Evolutionary conservation across 192 early-diverging fungal species (phyloP), one percentile per base, ranked within the genome.

Genomic region (Coemansia sp.): DNA sequence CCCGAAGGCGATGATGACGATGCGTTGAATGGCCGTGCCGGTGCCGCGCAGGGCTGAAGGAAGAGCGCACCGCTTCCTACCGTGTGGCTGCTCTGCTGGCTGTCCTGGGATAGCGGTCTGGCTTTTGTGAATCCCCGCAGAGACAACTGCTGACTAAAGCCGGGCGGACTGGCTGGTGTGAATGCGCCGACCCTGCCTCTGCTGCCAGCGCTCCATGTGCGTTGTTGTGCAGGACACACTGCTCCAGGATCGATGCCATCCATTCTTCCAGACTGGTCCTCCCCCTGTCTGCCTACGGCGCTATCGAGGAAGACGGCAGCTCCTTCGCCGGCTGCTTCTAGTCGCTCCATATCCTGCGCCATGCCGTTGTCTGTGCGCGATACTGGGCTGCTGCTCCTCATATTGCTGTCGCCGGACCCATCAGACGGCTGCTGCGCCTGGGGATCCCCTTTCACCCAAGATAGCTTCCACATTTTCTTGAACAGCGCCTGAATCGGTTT

Each of bases 391-490:
- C 25, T 46, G 59, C 41, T 57, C 32, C 32, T 2, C 32, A 32
- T 32, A 8, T 7, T 32, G 41, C 38, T 46, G 22, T 44, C 58
- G 17, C 49, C 56, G 0, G 70, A 41, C 17, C 55, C 37, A 10
- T 65, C 72, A 16, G 39, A 37, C 56, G 56, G 16, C 7, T 41
- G 56, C 2, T 37, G 38, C n/a, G 76, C 17, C 48, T 64, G 62
- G 16, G 55, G 53, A 10, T 67, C 70, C 39, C 61, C 57, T 32
- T 69, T 81, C 54, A 65, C 64, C 73, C 78, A 72, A 5, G 73
- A 67, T 63, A 81, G 71, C 71, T 75, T 81, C 78, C 78, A 81
- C 73, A 81, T 81, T 61, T 75, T 75, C 58, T 79, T 79, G 19
- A 81, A 39, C 60, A 37, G 20, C 37, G 22, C 56, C 39, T 40